These are phyloP conservation scores for Pyrenophora tritici-repentis DNA, from an alignment of 2,329 filamentous ascomycete species.

Conservation along the genomic window DNA sequence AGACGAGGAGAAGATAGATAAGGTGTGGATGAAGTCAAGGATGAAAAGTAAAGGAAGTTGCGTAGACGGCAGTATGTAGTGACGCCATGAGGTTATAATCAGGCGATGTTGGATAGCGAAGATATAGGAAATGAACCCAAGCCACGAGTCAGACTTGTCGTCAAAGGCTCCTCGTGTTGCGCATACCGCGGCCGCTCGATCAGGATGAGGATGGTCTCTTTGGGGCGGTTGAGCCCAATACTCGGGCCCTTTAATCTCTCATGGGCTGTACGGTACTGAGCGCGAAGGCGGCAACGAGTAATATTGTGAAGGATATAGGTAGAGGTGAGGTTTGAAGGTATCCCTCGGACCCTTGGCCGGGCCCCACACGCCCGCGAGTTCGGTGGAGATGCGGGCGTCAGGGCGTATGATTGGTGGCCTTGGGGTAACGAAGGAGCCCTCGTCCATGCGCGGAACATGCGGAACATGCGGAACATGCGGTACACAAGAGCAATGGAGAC, in stretches of 20 bases:
- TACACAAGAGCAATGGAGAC: background rate
- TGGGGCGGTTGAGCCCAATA: constrained; percentile 22
- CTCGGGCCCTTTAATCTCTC: constrained; percentile 42
- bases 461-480: no score
- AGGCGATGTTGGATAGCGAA: constrained; percentile 15
- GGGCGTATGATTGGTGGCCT: constrained; percentile 22
- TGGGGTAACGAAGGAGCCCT: constrained; percentile 27
- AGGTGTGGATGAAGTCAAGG: constrained; percentile 7
- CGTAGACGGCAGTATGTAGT: constrained; percentile 19
- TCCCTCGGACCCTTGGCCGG: constrained; percentile 11
- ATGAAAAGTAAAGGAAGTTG: constrained; percentile 5
- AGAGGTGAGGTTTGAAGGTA: constrained; percentile 38
- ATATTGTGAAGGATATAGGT: constrained; percentile 30
- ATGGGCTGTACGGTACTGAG: constrained; percentile 18
- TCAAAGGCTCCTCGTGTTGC: constrained; percentile 26
- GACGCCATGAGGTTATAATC: constrained; percentile 15
- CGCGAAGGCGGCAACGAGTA: constrained; percentile 10
- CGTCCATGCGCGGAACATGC: constrained; percentile 13
- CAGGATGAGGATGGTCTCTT: constrained; percentile 13
- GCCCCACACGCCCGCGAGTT: constrained; percentile 30
- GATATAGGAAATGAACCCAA: constrained; percentile 42
- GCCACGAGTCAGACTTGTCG: constrained; percentile 43
- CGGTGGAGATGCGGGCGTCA: constrained; percentile 25
- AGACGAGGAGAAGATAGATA: constrained; percentile 10
- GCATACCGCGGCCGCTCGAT: constrained; percentile 28